These are phyloP conservation scores for Tilletiaria anomala DNA, from an alignment of 1,284 basidiomycete genomes.

Conservation along the genomic window DNA sequence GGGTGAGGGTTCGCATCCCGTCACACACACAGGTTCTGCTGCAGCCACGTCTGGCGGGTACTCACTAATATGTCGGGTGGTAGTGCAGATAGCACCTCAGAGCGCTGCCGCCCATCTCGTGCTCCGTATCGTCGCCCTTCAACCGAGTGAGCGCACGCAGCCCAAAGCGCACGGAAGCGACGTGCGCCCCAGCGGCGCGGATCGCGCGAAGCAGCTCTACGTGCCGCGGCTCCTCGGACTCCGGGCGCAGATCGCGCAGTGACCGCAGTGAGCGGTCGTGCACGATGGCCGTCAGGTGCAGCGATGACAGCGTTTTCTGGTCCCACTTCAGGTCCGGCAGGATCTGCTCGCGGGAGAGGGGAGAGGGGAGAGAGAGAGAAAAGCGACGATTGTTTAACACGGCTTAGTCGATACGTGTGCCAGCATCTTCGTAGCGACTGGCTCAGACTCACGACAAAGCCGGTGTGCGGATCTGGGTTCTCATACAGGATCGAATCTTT, in stretches of 20 bases:
- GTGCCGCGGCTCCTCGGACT: slow-evolving; percentile 45
- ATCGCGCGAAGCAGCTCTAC: slow-evolving; percentile 58
- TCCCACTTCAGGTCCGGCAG: slow-evolving; percentile 52
- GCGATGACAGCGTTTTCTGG: slow-evolving; percentile 47
- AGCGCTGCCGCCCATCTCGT: slow-evolving; percentile 6
- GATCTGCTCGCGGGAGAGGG: no score
- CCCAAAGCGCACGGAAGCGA: slow-evolving; percentile 53
- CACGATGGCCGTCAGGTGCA: slow-evolving; percentile 40
- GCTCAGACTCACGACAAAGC: slow-evolving; percentile 48
- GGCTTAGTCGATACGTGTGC: no score
- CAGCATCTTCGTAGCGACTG: no score
- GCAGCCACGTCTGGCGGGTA: slow-evolving; percentile 15
- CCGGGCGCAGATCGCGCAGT: slow-evolving; percentile 44
- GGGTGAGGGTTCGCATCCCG: neutral
- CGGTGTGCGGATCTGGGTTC: slow-evolving; percentile 46
- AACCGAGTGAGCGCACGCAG: no score
- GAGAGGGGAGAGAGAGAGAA: slow-evolving; percentile 24
- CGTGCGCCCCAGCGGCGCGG: slow-evolving; percentile 45
- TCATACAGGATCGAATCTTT: slow-evolving; percentile 59
- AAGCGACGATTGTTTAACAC: neutral
- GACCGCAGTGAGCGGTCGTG: slow-evolving; percentile 35
- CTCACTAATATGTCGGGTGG: slow-evolving; percentile 84
- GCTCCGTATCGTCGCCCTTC: slow-evolving; percentile 44
- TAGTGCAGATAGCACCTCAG: slow-evolving; percentile 81
- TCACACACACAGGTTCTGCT: neutral